Evolutionary conservation across 371 early-diverging fungal species (phyloP).

Genomic region (Mucor piriformis): DNA sequence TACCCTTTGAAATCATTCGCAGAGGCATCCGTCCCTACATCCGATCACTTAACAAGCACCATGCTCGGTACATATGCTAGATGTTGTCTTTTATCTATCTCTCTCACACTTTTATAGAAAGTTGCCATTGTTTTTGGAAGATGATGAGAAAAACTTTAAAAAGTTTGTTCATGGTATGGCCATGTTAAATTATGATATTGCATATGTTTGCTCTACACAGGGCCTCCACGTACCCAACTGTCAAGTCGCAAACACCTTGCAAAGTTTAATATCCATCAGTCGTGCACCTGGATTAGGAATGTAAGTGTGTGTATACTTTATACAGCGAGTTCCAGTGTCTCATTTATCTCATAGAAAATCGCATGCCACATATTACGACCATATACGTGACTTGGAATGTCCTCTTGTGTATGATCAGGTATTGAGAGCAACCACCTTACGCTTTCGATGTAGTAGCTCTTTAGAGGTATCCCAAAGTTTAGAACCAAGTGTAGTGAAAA

Average conservation of each 20-base stretch:
- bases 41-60: constrained; percentile 5
- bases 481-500: background rate
- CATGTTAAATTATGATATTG: constrained; percentile 86
- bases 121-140: constrained; percentile 68
- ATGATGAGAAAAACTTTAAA: constrained; percentile 55
- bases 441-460: constrained; percentile 25
- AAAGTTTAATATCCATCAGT: constrained; percentile 74
- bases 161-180: constrained; percentile 73
- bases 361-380: constrained; percentile 34
- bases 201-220: constrained; percentile 83
- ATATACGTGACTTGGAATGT: constrained; percentile 34
- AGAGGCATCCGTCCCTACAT: constrained; percentile 60
- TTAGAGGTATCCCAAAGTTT: background rate
- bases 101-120: constrained; percentile 28
- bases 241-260: constrained; percentile 69
- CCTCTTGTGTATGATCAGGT: constrained; percentile 45
- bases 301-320: constrained; percentile 45
- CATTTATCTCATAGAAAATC: constrained; percentile 31
- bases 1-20: constrained; percentile 71
- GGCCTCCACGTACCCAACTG: constrained; percentile 71
- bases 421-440: constrained; percentile 33
- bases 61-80: background rate
- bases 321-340: too few relatives aligned
- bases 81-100: background rate
- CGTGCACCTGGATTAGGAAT: constrained; percentile 64